These are phyloP conservation scores for Taiwanofungus camphoratus DNA, from an alignment of 1,284 basidiomycete species.

Conservation along the genomic window DNA sequence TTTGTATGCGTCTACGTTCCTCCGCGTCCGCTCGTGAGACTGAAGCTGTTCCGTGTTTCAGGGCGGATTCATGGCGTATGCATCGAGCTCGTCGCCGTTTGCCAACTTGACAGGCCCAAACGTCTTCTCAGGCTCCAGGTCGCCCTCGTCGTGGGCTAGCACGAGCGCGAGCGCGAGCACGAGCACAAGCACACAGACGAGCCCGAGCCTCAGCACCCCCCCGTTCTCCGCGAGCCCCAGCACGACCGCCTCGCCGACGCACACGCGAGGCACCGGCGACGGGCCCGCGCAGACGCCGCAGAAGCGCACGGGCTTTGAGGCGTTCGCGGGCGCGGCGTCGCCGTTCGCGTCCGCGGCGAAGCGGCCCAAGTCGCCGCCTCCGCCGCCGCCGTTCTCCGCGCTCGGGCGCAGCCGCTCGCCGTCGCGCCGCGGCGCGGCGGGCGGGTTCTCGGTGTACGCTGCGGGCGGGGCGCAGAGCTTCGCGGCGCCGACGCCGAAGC, in stretches of 20 bases:
- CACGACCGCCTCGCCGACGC: conserved; percentile 9
- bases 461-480: conserved; percentile 44
- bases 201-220: conserved; percentile 10
- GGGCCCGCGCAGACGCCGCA: conserved; percentile 12
- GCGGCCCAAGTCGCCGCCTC: conserved; percentile 29
- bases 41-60: conserved; percentile 7
- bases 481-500: conserved; percentile 42
- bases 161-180: conserved; percentile 13
- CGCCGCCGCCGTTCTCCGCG: conserved; percentile 13
- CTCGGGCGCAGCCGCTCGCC: conserved; percentile 22
- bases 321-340: conserved; percentile 65
- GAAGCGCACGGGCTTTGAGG: conserved; percentile 56
- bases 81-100: conserved; percentile 64
- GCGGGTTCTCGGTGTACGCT: conserved; percentile 59
- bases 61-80: conserved; percentile 73
- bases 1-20: conserved; percentile 33
- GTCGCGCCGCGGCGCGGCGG: conserved; percentile 26
- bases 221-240: conserved; percentile 9
- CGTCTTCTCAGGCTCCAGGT: conserved; percentile 41
- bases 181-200: conserved; percentile 19
- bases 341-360: conserved; percentile 55
- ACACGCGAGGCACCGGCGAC: conserved; percentile 6
- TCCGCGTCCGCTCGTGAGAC: neutral
- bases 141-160: conserved; percentile 18
- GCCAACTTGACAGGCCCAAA: conserved; percentile 61